Base-by-base conservation (phyloP, 345 rosid genomes). In the Xanthoceras sorbifolium region DNA sequence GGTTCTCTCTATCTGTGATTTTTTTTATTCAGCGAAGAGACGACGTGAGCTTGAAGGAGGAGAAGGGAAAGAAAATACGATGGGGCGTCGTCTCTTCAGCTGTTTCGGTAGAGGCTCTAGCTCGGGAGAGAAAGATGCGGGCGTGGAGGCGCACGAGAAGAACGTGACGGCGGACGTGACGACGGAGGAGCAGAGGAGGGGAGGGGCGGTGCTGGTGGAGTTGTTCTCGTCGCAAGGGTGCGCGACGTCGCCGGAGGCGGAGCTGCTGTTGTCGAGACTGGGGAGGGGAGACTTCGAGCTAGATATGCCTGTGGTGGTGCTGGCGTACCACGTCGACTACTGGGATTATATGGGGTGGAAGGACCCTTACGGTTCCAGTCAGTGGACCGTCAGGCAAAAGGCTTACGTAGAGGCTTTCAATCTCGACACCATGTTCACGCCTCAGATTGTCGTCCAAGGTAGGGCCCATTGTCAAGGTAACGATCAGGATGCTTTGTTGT, bases 321-420 rank as follows among this genome's bases (percentile, higher is more conserved):
- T 94, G 78, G 94, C 85, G 3, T 91, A 86, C 76, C 98, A 94
- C 57, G 98, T 93, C 0, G 99, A 93, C 69, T 93, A 91, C 61
- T 95, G 99, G 98, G 99, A 95, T 65, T 90, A 93, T 69, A 87
- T 81, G 82, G 99, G 98, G 8, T 95, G 99, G 99, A 94, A 91
- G 67, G 98, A 94, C 69, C 98, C 98, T 31, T 94, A 76, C n/a
- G 98, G 91, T 0, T 85, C 90, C 1, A 93, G 91, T 85, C 87
- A 83, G 44, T 91, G 92, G 89, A 94, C 98, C 0, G 98, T 94
- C 34, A 83, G 98, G 78, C 98, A 94, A 67, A 94, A 93, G 84
- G 89, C 95, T 23, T 95, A 93, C 60, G 90, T 95, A 5, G 98
- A 95, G 85, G 88, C 98, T 32, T 79, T 93, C 81, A 85, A 78